Evolutionary conservation across 2,329 filamentous ascomycete species (phyloP).

Genomic region (Lasiodiplodia gonubiensis): DNA sequence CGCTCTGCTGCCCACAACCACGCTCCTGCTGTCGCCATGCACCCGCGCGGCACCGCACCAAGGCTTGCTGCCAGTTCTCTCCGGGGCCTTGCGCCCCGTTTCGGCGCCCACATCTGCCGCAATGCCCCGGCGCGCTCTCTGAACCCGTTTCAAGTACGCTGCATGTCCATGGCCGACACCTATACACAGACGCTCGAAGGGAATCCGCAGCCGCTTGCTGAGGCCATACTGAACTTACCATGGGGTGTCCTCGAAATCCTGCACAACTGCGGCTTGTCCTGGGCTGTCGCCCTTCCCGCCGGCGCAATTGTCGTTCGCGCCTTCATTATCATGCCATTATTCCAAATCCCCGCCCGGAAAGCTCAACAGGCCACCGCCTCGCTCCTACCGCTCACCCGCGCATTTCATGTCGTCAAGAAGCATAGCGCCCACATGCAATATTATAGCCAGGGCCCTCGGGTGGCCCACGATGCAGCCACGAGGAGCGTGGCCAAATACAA

Average conservation of each 20-base stretch:
- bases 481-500: not conserved
- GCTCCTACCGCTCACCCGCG: constrained; percentile 43
- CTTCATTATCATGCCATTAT: constrained; percentile 54
- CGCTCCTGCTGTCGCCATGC: constrained; percentile 32
- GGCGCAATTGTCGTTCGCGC: constrained; percentile 59
- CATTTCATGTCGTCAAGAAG: not conserved
- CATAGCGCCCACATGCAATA: not conserved
- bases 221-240: not conserved
- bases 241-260: constrained; percentile 51
- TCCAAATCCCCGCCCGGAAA: constrained; percentile 50
- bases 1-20: not conserved
- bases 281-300: constrained; percentile 61
- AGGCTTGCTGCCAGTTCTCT: constrained; percentile 37
- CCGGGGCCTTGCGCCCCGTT: constrained; percentile 26
- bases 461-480: not conserved
- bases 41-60: constrained; percentile 34
- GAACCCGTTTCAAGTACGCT: constrained; percentile 43
- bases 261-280: constrained; percentile 59
- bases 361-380: constrained; percentile 49
- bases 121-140: constrained; percentile 36
- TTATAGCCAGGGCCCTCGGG: not conserved
- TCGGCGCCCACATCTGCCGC: constrained; percentile 44
- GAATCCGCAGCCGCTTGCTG: constrained; percentile 19
- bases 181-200: constrained; percentile 35
- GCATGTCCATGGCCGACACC: constrained; percentile 44